Conservation (phyloP, 495 filamentous ascomycete genomes). For the Cercophora scortea region DNA sequence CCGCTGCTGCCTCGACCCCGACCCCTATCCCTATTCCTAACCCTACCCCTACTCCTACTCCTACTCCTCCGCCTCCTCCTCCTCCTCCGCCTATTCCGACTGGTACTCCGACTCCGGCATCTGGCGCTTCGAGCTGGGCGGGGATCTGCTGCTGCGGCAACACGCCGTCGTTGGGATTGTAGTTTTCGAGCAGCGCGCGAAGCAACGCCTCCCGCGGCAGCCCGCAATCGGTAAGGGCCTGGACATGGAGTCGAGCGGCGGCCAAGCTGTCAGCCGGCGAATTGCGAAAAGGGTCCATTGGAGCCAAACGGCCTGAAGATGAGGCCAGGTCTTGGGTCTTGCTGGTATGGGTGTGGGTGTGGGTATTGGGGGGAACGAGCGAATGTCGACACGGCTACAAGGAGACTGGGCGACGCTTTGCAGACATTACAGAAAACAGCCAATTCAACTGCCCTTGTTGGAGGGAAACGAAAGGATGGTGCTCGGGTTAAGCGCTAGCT, state of each 20-base stretch:
- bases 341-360: too few relatives aligned
- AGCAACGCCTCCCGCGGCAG: constrained; percentile 22
- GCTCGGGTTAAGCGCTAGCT: too few relatives aligned
- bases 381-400: neutral
- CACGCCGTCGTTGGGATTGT: constrained; percentile 12
- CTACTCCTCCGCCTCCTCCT: neutral
- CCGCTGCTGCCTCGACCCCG: constrained; percentile 3
- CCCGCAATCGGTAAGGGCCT: constrained; percentile 22
- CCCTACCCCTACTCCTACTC: neutral
- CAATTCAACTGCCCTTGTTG: too few relatives aligned
- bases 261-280: constrained; percentile 26
- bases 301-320: neutral
- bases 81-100: constrained; percentile 5
- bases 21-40: constrained; percentile 6
- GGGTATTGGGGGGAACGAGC: too few relatives aligned
- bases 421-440: neutral
- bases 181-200: constrained; percentile 22
- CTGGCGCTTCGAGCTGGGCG: neutral
- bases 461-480: too few relatives aligned
- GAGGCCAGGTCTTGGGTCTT: too few relatives aligned
- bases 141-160: neutral
- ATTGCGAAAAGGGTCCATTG: constrained; percentile 33
- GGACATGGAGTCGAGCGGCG: constrained; percentile 24
- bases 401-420: neutral
- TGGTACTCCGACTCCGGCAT: neutral